phyloP scores from a whole-genome alignment of 441 rosid genomes.

The Gossypium davidsonii region DNA sequence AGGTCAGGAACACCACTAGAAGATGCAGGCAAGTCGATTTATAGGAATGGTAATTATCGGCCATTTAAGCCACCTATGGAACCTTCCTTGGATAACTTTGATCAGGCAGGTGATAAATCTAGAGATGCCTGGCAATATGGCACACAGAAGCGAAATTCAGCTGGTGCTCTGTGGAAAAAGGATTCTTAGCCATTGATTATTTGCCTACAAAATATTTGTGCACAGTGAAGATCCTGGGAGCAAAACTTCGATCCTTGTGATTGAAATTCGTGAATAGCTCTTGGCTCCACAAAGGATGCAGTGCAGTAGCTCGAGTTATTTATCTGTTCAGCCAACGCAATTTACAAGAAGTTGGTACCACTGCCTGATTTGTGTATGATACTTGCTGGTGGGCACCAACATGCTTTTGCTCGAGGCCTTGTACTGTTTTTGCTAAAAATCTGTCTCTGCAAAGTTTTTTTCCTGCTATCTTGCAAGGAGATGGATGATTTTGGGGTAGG shows the following conservation, averaged over 20 bases:
- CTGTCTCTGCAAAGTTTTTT: not conserved
- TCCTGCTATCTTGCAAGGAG: constrained; percentile 19
- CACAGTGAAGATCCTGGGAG: not conserved
- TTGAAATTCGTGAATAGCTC: constrained; percentile 6
- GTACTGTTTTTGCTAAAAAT: not conserved
- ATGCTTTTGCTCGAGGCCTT: not conserved
- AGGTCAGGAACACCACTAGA: constrained; percentile 67
- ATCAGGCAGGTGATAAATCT: constrained; percentile 51
- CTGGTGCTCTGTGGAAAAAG: constrained; percentile 49
- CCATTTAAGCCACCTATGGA: constrained; percentile 38
- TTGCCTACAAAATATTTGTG: constrained; percentile 11
- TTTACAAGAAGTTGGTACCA: constrained; percentile 10
- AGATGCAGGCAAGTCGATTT: constrained; percentile 50
- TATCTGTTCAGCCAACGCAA: constrained; percentile 10
- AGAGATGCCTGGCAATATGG: constrained; percentile 82
- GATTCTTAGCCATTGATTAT: constrained; percentile 35
- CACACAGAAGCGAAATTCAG: constrained; percentile 41
- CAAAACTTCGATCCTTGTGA: not conserved
- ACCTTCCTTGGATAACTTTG: constrained; percentile 51
- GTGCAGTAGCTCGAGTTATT: not conserved
- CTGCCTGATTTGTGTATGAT: not conserved
- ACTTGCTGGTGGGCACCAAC: not conserved
- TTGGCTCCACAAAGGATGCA: constrained; percentile 16
- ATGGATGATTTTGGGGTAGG: constrained; percentile 23
- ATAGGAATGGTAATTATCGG: constrained; percentile 56